A percentile compares a stretch with the other conserved stretches of the same genome.
Conservation (phyloP, 2,329 filamentous ascomycete species). For the Ilyonectria sp. region DNA sequence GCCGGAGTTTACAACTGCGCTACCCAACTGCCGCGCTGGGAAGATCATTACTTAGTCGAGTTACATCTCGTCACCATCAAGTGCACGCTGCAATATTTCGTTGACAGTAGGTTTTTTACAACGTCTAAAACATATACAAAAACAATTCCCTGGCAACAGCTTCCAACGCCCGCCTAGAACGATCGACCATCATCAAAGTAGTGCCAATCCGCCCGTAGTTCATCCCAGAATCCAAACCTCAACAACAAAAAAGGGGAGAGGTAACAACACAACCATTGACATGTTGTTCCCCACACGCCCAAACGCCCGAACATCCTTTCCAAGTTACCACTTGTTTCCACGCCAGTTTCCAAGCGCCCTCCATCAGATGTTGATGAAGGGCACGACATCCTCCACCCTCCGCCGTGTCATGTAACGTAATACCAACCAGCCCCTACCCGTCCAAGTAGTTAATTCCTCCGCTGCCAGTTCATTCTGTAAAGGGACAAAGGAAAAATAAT, state of each 20-base stretch:
- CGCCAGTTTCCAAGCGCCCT: slow-evolving; percentile 22
- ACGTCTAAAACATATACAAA: slow-evolving; percentile 34
- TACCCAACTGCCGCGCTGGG: too few species aligned
- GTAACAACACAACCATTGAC: slow-evolving; percentile 19
- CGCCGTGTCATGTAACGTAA: slow-evolving; percentile 20
- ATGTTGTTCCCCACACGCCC: slow-evolving; percentile 28
- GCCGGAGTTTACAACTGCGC: too few species aligned
- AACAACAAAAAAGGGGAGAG: slow-evolving; percentile 20
- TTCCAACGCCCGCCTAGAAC: slow-evolving; percentile 20
- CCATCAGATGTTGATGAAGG: slow-evolving; percentile 14
- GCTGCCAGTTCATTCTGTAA: slow-evolving; percentile 17
- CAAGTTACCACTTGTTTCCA: slow-evolving; percentile 15
- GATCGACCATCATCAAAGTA: slow-evolving; percentile 32
- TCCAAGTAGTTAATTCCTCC: slow-evolving; percentile 7
- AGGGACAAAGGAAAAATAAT: slow-evolving; percentile 25
- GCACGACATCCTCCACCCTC: slow-evolving; percentile 11
- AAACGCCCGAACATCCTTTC: slow-evolving; percentile 25
- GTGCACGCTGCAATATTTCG: not conserved
- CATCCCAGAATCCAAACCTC: slow-evolving; percentile 18
- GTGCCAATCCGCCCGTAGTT: slow-evolving; percentile 19
- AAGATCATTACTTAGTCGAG: slow-evolving; percentile 8
- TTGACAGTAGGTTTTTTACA: slow-evolving; percentile 31
- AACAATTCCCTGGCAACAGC: slow-evolving; percentile 17
- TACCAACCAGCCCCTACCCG: slow-evolving; percentile 13
- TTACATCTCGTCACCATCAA: slow-evolving; percentile 6